These are phyloP conservation scores for Primulina tabacum DNA, from an alignment of 257 asterid genomes.

Conservation along the genomic window DNA sequence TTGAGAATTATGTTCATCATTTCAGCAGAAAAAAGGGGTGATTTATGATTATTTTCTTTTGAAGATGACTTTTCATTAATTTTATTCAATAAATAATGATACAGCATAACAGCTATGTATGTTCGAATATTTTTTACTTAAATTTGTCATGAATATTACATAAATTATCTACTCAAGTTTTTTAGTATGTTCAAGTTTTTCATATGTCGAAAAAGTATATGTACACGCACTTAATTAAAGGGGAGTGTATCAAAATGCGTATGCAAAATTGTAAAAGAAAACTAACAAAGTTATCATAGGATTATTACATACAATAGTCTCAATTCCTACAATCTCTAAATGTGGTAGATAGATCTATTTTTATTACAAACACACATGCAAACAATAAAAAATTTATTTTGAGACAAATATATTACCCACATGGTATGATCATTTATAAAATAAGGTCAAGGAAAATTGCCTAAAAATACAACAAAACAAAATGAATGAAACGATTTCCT, in stretches of 20 bases:
- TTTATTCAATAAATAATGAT: too few relatives aligned
- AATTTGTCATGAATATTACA: too few relatives aligned
- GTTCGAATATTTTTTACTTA: too few relatives aligned
- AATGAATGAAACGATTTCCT: neutral
- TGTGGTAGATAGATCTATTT: neutral
- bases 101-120: too few relatives aligned
- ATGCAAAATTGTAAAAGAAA: neutral
- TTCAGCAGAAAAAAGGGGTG: neutral
- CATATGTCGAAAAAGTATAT: too few relatives aligned
- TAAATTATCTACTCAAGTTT: too few relatives aligned
- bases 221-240: neutral
- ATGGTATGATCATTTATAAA: neutral
- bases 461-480: neutral
- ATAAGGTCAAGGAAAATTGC: neutral
- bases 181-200: too few relatives aligned
- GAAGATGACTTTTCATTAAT: too few relatives aligned
- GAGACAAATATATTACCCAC: neutral
- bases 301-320: neutral
- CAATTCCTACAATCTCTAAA: neutral
- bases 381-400: neutral
- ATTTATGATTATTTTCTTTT: too few relatives aligned
- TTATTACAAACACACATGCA: neutral
- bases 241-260: neutral
- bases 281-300: neutral
- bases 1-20: too few relatives aligned